These are phyloP conservation scores for Parietichytrium sp. DNA, from an alignment of 108 stramenopile species.

Conservation along the genomic window DNA sequence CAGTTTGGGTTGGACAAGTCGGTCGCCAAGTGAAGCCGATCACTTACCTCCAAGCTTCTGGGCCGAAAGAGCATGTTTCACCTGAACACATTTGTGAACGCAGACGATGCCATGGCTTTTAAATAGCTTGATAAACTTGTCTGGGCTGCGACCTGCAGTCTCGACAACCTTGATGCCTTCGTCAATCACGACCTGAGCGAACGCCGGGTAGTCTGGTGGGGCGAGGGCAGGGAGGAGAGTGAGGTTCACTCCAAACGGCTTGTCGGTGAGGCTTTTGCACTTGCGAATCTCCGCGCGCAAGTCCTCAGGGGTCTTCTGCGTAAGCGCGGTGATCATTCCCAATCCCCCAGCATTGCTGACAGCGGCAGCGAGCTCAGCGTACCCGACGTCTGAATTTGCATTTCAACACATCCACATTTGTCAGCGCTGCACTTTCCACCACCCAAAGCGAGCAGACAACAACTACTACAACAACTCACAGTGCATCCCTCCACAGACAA, in stretches of 20 bases:
- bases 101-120: slow-evolving; percentile 50
- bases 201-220: slow-evolving; percentile 49
- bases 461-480: no score
- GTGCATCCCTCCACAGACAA: no score
- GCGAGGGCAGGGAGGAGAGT: slow-evolving; percentile 57
- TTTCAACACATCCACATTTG: no score
- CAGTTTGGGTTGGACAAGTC: no score
- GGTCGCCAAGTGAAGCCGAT: no score
- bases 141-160: slow-evolving; percentile 54
- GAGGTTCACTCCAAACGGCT: slow-evolving; percentile 58
- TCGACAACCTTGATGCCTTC: slow-evolving; percentile 54
- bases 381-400: no score
- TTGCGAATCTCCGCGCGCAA: slow-evolving; percentile 46
- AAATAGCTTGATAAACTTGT: slow-evolving; percentile 48
- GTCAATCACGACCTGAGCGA: slow-evolving; percentile 49
- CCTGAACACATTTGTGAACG: slow-evolving; percentile 61
- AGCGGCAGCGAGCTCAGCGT: slow-evolving; percentile 54
- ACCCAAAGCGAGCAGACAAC: no score
- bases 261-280: slow-evolving; percentile 42
- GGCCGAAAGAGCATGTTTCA: slow-evolving; percentile 54
- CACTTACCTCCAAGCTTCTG: no score
- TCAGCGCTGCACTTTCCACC: no score
- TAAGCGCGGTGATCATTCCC: slow-evolving; percentile 52
- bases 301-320: slow-evolving; percentile 45
- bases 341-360: slow-evolving; percentile 61